Evolutionary conservation across 495 filamentous ascomycete genomes (phyloP).

Genomic region (Xylaria telfairii): DNA sequence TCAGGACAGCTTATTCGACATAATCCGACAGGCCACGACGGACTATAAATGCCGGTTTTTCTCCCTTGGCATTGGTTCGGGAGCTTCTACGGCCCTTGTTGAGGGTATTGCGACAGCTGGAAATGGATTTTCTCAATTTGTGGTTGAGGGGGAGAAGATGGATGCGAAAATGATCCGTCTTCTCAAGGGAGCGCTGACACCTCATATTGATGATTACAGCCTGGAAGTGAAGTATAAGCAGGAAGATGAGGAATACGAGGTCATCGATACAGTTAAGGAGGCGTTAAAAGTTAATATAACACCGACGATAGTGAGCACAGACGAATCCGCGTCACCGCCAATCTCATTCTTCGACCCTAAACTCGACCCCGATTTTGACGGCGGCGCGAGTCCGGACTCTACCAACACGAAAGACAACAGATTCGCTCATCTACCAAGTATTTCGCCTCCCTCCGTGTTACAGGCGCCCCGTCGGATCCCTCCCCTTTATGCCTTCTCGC

Average conservation of each 20-base stretch:
- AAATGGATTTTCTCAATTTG: conserved; percentile 69
- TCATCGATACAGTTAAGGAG: conserved; percentile 61
- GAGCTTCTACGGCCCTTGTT: conserved; percentile 67
- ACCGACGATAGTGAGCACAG: neutral
- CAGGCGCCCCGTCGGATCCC: conserved; percentile 69
- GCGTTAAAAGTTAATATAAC: conserved; percentile 41
- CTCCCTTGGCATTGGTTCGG: conserved; percentile 67
- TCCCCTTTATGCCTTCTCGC: conserved; percentile 66
- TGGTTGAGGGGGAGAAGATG: conserved; percentile 62
- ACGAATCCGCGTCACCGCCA: neutral
- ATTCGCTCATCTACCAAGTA: conserved; percentile 54
- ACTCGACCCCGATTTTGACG: conserved; percentile 49
- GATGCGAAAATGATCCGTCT: conserved; percentile 70
- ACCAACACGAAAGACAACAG: conserved; percentile 37
- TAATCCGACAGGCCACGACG: conserved; percentile 40
- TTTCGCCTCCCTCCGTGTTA: conserved; percentile 60
- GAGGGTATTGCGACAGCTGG: conserved; percentile 71
- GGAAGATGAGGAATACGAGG: conserved; percentile 60
- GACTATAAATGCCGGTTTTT: conserved; percentile 13
- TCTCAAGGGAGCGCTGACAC: conserved; percentile 70
- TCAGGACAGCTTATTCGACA: conserved; percentile 59
- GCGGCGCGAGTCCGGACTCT: conserved; percentile 33
- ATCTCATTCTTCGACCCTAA: conserved; percentile 63
- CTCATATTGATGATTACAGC: conserved; percentile 64
- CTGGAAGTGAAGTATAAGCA: conserved; percentile 65